Conservation (phyloP, 2,329 filamentous ascomycete genomes). For the Sporothrix inflata region DNA sequence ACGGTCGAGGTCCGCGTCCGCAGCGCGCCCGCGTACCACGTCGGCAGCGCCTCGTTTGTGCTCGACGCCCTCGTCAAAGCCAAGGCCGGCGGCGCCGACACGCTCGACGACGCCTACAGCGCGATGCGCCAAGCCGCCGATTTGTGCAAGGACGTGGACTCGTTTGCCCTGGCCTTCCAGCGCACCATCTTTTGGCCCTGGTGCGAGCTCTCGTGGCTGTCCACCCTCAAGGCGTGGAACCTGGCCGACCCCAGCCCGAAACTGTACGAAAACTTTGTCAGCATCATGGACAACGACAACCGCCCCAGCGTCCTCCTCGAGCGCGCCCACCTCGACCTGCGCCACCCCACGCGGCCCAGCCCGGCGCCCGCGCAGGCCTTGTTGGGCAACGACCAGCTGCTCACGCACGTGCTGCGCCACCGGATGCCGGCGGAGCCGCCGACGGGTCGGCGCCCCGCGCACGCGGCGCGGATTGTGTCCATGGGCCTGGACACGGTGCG, state of each 20-base stretch:
- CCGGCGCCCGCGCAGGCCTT: slow-evolving; percentile 52
- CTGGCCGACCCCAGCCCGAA: slow-evolving; percentile 50
- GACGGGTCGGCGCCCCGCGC: slow-evolving; percentile 36
- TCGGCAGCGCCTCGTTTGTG: slow-evolving; percentile 41
- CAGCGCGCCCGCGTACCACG: not conserved
- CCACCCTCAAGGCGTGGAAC: slow-evolving; percentile 55
- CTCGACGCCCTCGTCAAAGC: slow-evolving; percentile 47
- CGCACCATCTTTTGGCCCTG: slow-evolving; percentile 49
- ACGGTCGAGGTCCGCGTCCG: slow-evolving; percentile 1
- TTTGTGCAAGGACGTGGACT: slow-evolving; percentile 33
- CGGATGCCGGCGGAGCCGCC: slow-evolving; percentile 30
- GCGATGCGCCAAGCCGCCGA: slow-evolving; percentile 52
- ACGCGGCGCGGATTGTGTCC: slow-evolving; percentile 41
- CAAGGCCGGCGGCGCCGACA: slow-evolving; percentile 41
- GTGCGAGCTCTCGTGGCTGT: slow-evolving; percentile 54
- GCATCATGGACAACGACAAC: slow-evolving; percentile 48
- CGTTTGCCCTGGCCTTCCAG: slow-evolving; percentile 39
- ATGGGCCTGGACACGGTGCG: slow-evolving; percentile 54
- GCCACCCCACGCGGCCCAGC: slow-evolving; percentile 57
- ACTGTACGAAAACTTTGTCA: slow-evolving; percentile 58
- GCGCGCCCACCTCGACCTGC: slow-evolving; percentile 57
- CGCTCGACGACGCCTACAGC: slow-evolving; percentile 55
- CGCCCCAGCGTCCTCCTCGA: slow-evolving; percentile 47
- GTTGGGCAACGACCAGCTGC: slow-evolving; percentile 40
- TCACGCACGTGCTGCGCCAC: slow-evolving; percentile 32